Base-by-base conservation (phyloP, 2,329 filamentous ascomycete species). In the Parastagonospora avenae region DNA sequence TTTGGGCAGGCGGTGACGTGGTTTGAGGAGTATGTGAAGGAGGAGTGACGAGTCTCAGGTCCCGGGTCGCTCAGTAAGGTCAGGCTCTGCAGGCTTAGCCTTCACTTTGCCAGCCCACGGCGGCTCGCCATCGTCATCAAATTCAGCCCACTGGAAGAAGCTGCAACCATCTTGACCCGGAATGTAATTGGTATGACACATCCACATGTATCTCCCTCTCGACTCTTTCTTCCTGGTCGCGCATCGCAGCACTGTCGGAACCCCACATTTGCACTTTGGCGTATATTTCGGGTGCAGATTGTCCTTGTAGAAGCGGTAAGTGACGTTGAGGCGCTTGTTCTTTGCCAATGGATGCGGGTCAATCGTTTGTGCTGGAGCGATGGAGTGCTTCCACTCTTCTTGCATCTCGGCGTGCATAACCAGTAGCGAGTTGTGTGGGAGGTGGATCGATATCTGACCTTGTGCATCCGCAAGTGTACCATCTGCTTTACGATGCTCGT, bases 381-480 rank as follows among this genome's bases (percentile, higher is more conserved):
- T 89, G 59, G 85, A 84, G 72, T 99, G 94, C 72, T 97, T 97
- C 92, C 92, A 97, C 68, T 90, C 88, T 68, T 97, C 93, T 68
- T 97, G 93, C 91, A 96, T 97, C 69, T 96, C 91, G 1, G 93
- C 92, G 67, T 97, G 92, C 94, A 99, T 97, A 8, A 97, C 81
- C 0, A 99, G 81, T 0, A 97, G 82, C 0, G 91, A 95, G 72
- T 97, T 97, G 73, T 97, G 94, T 0, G 93, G 93, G 0, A 97
- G 84, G 63, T 97, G 91, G 37, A 97, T 94, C 1, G 91, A 86
- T 51, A 97, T 93, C 69, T 96, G 92, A 4, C 92, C 93, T 65
- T 90, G 85, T 0, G 82, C 80, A 57, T 94, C 88, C 1, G 82
- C 77, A 10, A 67, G 67, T 52, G 35, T 57, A 29, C 68, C 64